phyloP scores from a whole-genome alignment of 805 yeast species.

The Blastobotrys mokoenaii region DNA sequence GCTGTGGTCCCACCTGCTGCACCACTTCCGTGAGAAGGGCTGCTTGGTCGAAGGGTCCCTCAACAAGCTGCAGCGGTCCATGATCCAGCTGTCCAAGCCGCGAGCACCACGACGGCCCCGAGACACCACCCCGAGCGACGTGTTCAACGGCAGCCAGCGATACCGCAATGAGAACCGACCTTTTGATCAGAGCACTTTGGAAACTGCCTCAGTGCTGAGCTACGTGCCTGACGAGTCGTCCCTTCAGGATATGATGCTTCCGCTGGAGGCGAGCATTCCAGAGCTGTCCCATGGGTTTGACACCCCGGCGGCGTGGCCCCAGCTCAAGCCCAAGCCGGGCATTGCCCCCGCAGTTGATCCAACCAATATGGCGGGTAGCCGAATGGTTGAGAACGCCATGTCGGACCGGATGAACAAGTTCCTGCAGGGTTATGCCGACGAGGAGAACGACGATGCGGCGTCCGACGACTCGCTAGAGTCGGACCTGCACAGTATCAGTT shows the following conservation, averaged over 20 bases:
- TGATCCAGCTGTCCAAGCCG: slow-evolving; percentile 18
- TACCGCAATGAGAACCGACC: slow-evolving; percentile 5
- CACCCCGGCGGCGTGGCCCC: slow-evolving; percentile 4
- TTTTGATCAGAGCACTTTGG: not conserved
- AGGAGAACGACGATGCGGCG: slow-evolving; percentile 19
- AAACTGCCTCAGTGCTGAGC: slow-evolving; percentile 6
- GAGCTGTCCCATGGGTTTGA: slow-evolving; percentile 5
- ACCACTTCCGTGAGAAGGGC: slow-evolving; percentile 75
- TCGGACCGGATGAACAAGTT: slow-evolving; percentile 18
- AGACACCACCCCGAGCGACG: not conserved
- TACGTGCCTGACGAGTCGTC: slow-evolving; percentile 5
- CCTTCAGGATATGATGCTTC: slow-evolving; percentile 18
- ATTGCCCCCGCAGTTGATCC: not conserved
- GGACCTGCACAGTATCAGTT: slow-evolving; percentile 18
- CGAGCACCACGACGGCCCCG: slow-evolving; percentile 4
- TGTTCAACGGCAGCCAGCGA: not conserved
- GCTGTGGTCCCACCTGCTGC: slow-evolving; percentile 70
- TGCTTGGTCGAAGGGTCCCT: slow-evolving; percentile 86
- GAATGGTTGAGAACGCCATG: slow-evolving; percentile 15
- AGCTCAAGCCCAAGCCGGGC: not conserved
- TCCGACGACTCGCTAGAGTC: slow-evolving; percentile 21
- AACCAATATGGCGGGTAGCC: not conserved
- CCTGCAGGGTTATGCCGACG: slow-evolving; percentile 10
- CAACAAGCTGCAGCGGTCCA: slow-evolving; percentile 66
- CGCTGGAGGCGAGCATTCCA: slow-evolving; percentile 13